Base-by-base conservation (phyloP, 2,329 filamentous ascomycete genomes). In the Stemphylium lycopersici region DNA sequence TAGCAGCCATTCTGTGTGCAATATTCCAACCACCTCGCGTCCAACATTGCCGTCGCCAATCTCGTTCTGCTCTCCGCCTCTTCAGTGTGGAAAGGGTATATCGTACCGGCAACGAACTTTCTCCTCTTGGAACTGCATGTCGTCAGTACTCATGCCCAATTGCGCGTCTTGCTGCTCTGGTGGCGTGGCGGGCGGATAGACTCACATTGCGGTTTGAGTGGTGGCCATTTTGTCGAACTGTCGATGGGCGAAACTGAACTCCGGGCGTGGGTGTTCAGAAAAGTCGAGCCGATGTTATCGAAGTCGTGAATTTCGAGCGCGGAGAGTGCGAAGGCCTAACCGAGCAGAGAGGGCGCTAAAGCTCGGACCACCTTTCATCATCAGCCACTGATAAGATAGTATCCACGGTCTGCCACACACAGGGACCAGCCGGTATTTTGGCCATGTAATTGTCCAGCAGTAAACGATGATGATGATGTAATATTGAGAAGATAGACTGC, bases 71-170 rank as follows among this genome's bases (percentile, higher is more conserved):
- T 38, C 40, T 55, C 36, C 33, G 40, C 43, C 44, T 54, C 59
- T 36, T 55, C 31, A 24, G 29, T 52, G 40, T 51, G 45, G 40
- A 56, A 57, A 58, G 63, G 66, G 61, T 63, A 41, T 57, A 70
- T 64, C 75, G 68, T 78, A 72, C 77, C 77, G 67, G 80, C 80
- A 69, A 83, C 75, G 80, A 82, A 80, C 79, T 82, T 93, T 87
- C 90, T 90, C 82, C 89, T 84, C 89, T 93, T 93, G 81, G 90
- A 93, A 82, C 90, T 93, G 78, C 55, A 54, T 39, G 53, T 48
- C 37, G 65, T 75, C 56, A 75, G 72, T 67, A 61, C 42, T 52
- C 24, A 40, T 40, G 54, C 39, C 33, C 20, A 18, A 32, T 40
- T 48, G 52, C 55, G 52, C 50, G 46, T 24, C 31, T 16, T 26